Conservation (phyloP, 2,329 filamentous ascomycete genomes). For the Parastagonospora nodorum region DNA sequence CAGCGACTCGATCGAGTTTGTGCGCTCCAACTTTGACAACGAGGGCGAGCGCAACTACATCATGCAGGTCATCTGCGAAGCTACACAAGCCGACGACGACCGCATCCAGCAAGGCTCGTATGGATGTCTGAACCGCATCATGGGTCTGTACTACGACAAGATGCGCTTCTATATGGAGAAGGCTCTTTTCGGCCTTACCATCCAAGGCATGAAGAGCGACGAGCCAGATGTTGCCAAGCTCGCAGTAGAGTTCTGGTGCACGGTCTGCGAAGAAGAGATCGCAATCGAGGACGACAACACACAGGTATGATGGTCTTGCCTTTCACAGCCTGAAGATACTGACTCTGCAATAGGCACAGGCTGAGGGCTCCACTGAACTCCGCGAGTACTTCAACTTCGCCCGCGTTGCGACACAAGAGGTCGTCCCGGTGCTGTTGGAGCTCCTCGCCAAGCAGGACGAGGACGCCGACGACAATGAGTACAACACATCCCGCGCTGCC, state of each 20-base stretch:
- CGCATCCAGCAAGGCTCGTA: constrained; percentile 96
- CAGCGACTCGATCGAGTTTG: constrained; percentile 95
- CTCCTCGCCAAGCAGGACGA: constrained; percentile 97
- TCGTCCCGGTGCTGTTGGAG: constrained; percentile 86
- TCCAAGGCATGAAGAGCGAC: constrained; percentile 96
- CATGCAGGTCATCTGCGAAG: constrained; percentile 99
- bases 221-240: constrained; percentile 98
- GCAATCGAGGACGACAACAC: constrained; percentile 97
- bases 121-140: constrained; percentile 97
- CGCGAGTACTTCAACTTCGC: constrained; percentile 96
- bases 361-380: constrained; percentile 79
- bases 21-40: constrained; percentile 97
- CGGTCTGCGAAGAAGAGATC: constrained; percentile 99
- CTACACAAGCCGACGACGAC: constrained; percentile 88
- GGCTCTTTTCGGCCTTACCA: constrained; percentile 94
- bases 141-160: constrained; percentile 98
- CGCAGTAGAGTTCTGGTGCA: constrained; percentile 99
- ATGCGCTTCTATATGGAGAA: constrained; percentile 99
- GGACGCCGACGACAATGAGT: constrained; percentile 94
- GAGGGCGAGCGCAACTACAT: constrained; percentile 99
- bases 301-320: constrained; percentile 57
- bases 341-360: constrained; percentile 52
- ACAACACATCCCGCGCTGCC: constrained; percentile 91
- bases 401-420: constrained; percentile 87
- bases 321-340: neutral